Base-by-base conservation (phyloP, 208 protist genomes). In the Acanthamoeba castellanii region DNA sequence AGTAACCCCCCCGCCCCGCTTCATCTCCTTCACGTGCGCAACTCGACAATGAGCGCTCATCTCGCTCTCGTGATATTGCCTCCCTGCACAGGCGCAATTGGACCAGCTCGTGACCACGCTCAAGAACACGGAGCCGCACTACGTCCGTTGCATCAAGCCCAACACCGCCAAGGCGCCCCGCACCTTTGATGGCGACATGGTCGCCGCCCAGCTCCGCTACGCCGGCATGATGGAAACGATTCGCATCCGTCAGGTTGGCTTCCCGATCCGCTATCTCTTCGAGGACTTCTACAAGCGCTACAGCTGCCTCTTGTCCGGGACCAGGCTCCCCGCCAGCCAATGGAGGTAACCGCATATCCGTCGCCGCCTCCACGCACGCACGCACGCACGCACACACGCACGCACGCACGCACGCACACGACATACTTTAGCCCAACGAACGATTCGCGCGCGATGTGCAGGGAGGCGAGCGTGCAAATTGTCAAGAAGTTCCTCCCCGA, bases 141-240 rank as follows among this genome's bases (percentile, higher is more conserved):
- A 93, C 66, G 50, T 93, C 16, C 88, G 88, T 27, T 93, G 88
- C 45, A 78, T 93, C 45, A 93, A 93, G 42, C 55, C 88, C 55
- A 93, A 93, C 66, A 34, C 88, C 5, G 11, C 27, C 61, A 93
- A 93, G 45, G 64, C 14, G 14, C 6, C 88, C 32, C 37, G 27
- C 55, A 78, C 7, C 32, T 93, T 78, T 30, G 88, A 93, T 25
- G 34, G 27, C 45, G 88, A 78, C 42, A 78, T 78, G 88, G 88
- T 93, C 5, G 30, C 37, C 4, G 66, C 61, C 20, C 88, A 93
- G 88, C 88, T 93, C 11, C 88, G 88, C 45, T 93, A 93, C 27
- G 50, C 87, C 30, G 68, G 68, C 6, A 90, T 90, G 82, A 66
- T 90, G 82, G 55, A 90, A 22, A 90, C 88, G 13, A 93, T 93